A percentile compares a stretch with the other conserved stretches of the same genome.
phyloP scores from a whole-genome alignment of 2,329 filamentous ascomycete species.

The Chaetomium olivaceum region DNA sequence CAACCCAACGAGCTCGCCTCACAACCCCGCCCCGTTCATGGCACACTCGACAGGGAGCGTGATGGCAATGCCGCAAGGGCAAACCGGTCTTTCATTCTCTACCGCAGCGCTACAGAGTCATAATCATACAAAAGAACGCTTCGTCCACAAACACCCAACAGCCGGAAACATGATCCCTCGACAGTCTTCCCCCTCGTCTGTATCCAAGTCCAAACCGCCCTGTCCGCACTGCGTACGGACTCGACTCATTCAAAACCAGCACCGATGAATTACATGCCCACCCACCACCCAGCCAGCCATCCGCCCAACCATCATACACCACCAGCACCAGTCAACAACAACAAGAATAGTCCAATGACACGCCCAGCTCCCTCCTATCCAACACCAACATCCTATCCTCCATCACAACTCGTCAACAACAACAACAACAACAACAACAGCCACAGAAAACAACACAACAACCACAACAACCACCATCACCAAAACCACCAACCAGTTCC shows the following conservation, averaged over 20 bases:
- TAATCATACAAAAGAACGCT: neutral
- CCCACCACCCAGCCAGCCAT: neutral
- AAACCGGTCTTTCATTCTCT: neutral
- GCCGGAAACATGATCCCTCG: neutral
- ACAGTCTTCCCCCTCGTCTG: neutral
- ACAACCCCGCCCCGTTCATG: conserved; percentile 22
- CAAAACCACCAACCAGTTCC: neutral
- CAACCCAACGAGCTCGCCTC: neutral
- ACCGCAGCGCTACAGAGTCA: neutral
- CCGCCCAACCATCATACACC: neutral
- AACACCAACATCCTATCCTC: neutral
- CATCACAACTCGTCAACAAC: neutral
- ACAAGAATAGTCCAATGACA: neutral
- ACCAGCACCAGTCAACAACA: neutral
- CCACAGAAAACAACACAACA: neutral
- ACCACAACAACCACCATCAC: neutral
- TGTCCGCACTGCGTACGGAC: conserved; percentile 20
- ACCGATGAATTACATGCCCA: neutral
- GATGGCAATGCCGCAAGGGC: conserved; percentile 15
- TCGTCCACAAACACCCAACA: neutral
- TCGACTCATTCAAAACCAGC: conserved; percentile 1
- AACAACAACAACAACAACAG: neutral
- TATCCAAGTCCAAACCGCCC: neutral
- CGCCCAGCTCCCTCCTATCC: neutral
- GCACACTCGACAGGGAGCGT: conserved; percentile 27